Evolutionary conservation across 169 alveolate genomes (phyloP), one percentile per base, ranked within the genome.

Genomic region (Cryptosporidium sp.): DNA sequence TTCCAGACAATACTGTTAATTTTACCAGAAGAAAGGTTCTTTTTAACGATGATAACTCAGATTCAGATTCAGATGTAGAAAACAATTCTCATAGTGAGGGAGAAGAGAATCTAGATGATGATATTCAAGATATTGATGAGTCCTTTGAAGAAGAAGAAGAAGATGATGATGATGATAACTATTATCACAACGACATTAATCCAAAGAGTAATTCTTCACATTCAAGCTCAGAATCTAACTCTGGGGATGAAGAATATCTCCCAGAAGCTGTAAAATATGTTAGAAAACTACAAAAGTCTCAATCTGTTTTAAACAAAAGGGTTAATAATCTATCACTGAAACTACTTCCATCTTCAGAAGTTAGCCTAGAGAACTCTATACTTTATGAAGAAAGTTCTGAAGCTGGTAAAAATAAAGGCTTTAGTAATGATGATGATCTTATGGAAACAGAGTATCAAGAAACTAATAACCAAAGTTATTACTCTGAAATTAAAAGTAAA

Each of bases 1-100:
- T 99, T 65, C 99, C 99, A 0, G 98, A 98, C 69, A 94, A 96
- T 85, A 95, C 96, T 91, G 98, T 96, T 56, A 95, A 97, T 52
- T 97, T 96, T 87, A 96, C 99, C 2, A 95, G 96, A 75, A 92
- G 95, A 9, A 84, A 69, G 35, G 86, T 44, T 29, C 62, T 69
- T 42, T 42, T 89, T 37, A 85, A 37, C 9, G 92, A 75, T 44
- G 75, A 51, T 16, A 85, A 72, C 48, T 58, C 35, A 84, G 91
- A 52, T 45, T 70, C 84, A 65, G 87, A 85, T 26, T 65, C 39
- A 29, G 84, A 85, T 61, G 51, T 85, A 84, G 51, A 91, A 75
- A 33, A 80, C 44, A 18, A 73, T 69, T 45, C 75, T 91, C 73
- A 67, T 65, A 56, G 92, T 92, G 85, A 87, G 2, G 92, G 67